Conservation (phyloP, 108 stramenopile genomes). For the Cyclotella choctawhatcheeana region DNA sequence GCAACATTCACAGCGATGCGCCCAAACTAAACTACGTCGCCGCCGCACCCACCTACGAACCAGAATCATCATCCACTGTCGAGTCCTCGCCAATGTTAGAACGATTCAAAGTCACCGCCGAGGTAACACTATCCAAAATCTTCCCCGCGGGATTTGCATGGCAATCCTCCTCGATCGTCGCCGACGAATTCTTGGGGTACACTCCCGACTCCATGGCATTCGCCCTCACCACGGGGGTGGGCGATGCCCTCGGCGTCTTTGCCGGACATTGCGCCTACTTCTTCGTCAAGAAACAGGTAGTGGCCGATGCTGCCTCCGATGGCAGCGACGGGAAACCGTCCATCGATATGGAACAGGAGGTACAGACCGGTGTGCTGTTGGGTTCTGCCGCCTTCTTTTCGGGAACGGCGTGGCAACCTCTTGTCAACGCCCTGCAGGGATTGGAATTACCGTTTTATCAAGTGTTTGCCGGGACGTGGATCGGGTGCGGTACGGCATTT, state of each 20-base stretch:
- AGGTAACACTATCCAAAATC: conserved; percentile 85
- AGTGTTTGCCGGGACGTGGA: conserved; percentile 78
- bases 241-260: conserved; percentile 77
- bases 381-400: conserved; percentile 83
- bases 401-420: conserved; percentile 84
- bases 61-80: neutral
- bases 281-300: conserved; percentile 60
- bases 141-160: conserved; percentile 89
- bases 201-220: conserved; percentile 66
- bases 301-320: conserved; percentile 20
- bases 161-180: conserved; percentile 78
- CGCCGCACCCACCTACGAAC: neutral
- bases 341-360: conserved; percentile 63
- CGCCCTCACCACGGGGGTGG: conserved; percentile 74
- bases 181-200: conserved; percentile 59
- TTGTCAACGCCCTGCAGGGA: conserved; percentile 79
- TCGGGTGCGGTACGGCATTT: conserved; percentile 85
- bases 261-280: conserved; percentile 71
- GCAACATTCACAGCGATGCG: conserved; percentile 7
- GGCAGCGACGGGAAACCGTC: neutral
- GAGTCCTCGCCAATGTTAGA: conserved; percentile 25
- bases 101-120: conserved; percentile 66
- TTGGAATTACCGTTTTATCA: conserved; percentile 67
- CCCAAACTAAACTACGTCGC: conserved; percentile 8
- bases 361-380: conserved; percentile 70